Evolutionary conservation across 257 asterid genomes (phyloP), one percentile per base, ranked within the genome.

Genomic region (Ehretia macrophylla): DNA sequence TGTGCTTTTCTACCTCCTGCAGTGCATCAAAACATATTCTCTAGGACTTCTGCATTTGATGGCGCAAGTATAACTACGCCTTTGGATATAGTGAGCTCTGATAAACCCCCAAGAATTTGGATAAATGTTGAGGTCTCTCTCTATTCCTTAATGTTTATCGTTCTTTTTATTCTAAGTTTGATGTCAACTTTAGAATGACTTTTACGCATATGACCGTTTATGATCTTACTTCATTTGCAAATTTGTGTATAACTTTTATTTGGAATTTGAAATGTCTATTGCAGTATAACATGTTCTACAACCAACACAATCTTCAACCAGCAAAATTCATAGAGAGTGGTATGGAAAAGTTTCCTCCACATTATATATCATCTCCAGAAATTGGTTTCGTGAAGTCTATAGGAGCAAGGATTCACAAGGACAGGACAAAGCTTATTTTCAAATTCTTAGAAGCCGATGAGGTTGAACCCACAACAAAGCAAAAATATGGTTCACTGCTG

Each of bases 331-430:
- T 88, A 53, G 47, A 75, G 5, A 72, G 70, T 14, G 60, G 55
- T 0, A 42, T 62, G 56, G 8, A 58, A 13, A 62, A 67, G 8
- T 48, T 54, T 9, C 12, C 59, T 51, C 95, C 95, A 3, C 89
- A 81, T 70, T 89, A 83, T 82, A 76, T 93, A 66, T 93, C 99
- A 20, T 93, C 97, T 17, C 86, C 97, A 3, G 99, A 93, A 85
- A 77, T 93, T 32, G 97, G 81, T 51, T 89, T 93, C 88, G 73
- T 93, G 88, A 89, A 81, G 71, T 32, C 75, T 19, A 52, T 93
- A 3, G 75, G 72, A 39, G 63, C 81, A 14, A 73, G 73, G 71
- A 48, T 85, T 68, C 76, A 73, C 8, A 59, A 21, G 14, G 64
- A 70, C 22, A 68, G 60, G 27, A 80, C 86, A 5, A 93, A 85